Percentiles rank a stretch among this genome's conserved stretches.
Evolutionary conservation across 352 stramenopile species (phyloP).

Genomic region (Hyaloperonospora arabidopsidis): DNA sequence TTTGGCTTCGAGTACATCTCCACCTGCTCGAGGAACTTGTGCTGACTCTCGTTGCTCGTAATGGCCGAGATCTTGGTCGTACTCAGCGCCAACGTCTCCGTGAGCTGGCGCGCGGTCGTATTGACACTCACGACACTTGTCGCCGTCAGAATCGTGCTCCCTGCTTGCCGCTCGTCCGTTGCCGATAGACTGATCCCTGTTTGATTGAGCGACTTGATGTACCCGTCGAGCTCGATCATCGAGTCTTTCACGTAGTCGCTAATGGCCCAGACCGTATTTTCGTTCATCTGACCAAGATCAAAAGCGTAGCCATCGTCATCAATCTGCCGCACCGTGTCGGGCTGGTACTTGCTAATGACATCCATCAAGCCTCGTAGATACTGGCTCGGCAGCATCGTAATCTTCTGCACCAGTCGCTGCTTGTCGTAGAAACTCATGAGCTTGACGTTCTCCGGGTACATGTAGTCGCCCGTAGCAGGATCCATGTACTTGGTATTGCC

Average conservation of each 20-base stretch:
- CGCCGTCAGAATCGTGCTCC: conserved; percentile 13
- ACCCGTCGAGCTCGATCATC: conserved; percentile 79
- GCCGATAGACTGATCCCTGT: conserved; percentile 27
- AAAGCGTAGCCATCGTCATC: conserved; percentile 85
- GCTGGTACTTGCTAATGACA: conserved; percentile 85
- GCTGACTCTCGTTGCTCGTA: conserved; percentile 66
- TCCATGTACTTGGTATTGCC: conserved; percentile 70
- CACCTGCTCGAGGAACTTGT: conserved; percentile 83
- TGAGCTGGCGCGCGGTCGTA: conserved; percentile 20
- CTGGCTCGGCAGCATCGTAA: conserved; percentile 77
- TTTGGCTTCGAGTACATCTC: conserved; percentile 86
- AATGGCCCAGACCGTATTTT: conserved; percentile 85
- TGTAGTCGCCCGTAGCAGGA: conserved; percentile 61
- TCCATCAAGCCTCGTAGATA: conserved; percentile 81
- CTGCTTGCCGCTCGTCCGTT: conserved; percentile 18
- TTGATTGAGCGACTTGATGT: conserved; percentile 65
- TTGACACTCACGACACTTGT: conserved; percentile 5
- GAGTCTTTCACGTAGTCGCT: conserved; percentile 83
- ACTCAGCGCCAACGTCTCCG: conserved; percentile 38
- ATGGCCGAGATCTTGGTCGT: conserved; percentile 68
- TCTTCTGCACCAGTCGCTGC: conserved; percentile 78
- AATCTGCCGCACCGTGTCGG: conserved; percentile 77
- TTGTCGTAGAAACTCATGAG: conserved; percentile 83
- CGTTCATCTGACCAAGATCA: conserved; percentile 81
- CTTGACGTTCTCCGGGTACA: conserved; percentile 80